phyloP scores from a whole-genome alignment of 345 rosid species.

The Camelina neglecta region DNA sequence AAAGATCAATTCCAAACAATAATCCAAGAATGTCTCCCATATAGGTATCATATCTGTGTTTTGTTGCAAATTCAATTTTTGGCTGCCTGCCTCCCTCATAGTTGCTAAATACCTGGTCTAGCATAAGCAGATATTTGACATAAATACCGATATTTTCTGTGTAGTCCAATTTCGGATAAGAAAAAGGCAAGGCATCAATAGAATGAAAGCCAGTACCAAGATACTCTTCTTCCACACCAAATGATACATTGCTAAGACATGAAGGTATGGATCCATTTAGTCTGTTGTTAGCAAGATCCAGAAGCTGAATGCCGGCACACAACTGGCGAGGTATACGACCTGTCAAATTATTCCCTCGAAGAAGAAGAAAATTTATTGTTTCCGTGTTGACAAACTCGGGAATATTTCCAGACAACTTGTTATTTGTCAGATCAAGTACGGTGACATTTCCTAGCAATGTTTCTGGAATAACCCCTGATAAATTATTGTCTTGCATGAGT shows the following conservation, averaged over 20 bases:
- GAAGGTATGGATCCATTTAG: conserved; percentile 24
- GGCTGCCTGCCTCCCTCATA: not conserved
- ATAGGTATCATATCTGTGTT: conserved; percentile 15
- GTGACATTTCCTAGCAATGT: not conserved
- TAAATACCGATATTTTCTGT: no score
- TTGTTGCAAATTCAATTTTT: conserved; percentile 7
- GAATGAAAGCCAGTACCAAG: no score
- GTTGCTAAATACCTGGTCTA: not conserved
- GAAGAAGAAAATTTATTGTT: not conserved
- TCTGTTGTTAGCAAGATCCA: conserved; percentile 18
- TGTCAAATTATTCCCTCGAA: conserved; percentile 3
- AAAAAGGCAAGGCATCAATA: no score
- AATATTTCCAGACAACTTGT: conserved; percentile 9
- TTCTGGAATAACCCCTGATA: not conserved
- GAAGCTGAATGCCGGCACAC: not conserved
- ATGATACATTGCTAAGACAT: conserved; percentile 10
- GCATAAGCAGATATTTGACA: not conserved
- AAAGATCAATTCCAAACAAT: conserved; percentile 48
- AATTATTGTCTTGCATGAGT: not conserved
- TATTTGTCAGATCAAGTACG: conserved; percentile 1
- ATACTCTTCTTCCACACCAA: not conserved
- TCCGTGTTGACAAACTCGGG: not conserved
- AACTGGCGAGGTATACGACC: not conserved
- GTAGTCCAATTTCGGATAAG: no score
- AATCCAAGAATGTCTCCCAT: not conserved